A percentile compares a stretch with the other conserved stretches of the same genome.
Conservation (phyloP, 805 yeast species). For the Lipomyces mesembrius region DNA sequence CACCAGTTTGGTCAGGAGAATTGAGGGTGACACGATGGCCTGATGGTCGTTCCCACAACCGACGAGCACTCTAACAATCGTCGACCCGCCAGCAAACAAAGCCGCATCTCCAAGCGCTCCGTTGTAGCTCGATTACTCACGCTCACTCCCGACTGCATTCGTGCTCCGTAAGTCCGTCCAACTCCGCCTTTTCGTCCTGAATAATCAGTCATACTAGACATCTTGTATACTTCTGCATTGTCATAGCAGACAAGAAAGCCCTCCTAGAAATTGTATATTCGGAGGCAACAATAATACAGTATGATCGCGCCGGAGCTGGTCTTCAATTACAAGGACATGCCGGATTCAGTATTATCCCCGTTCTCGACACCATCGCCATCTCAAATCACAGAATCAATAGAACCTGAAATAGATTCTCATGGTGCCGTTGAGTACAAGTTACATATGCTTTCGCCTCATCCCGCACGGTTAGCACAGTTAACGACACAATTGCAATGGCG, state of each 20-base stretch:
- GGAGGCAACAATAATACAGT: neutral
- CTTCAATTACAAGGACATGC: conserved; percentile 31
- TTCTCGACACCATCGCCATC: conserved; percentile 10
- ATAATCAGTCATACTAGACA: neutral
- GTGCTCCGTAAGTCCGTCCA: neutral
- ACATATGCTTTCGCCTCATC: conserved; percentile 29
- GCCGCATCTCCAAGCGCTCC: too few species aligned
- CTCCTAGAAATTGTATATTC: neutral
- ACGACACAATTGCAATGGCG: conserved; percentile 38
- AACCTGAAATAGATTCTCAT: conserved; percentile 33
- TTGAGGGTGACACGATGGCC: neutral
- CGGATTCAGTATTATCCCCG: conserved; percentile 27
- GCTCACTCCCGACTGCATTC: too few species aligned
- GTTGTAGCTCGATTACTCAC: too few species aligned
- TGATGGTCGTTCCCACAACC: too few species aligned
- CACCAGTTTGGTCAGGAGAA: neutral
- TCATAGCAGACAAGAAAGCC: neutral
- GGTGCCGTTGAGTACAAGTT: conserved; percentile 38
- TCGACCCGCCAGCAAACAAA: too few species aligned
- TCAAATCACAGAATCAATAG: conserved; percentile 5
- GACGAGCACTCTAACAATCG: too few species aligned
- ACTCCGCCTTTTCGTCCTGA: neutral
- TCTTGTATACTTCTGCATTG: neutral
- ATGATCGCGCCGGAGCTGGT: conserved; percentile 5
- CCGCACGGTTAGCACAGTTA: conserved; percentile 36